Percentiles rank a stretch among this genome's conserved stretches.
Conservation (phyloP, 2,329 filamentous ascomycete species). For the Colletotrichum sp. region DNA sequence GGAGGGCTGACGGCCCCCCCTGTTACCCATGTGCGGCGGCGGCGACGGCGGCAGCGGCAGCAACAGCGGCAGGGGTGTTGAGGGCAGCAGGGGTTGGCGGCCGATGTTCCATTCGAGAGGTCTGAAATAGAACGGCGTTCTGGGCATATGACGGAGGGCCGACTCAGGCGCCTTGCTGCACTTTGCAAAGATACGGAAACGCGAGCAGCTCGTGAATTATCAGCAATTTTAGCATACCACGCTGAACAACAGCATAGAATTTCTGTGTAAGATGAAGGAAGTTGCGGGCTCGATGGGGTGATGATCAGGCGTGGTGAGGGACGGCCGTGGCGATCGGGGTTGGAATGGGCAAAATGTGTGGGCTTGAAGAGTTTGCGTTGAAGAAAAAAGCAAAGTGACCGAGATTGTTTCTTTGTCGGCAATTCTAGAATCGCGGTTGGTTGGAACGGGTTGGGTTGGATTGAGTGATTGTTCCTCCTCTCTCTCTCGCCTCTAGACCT, state of each 20-base stretch:
- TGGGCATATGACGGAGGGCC: neutral
- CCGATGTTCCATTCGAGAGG: constrained; percentile 1
- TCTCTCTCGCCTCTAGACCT: neutral
- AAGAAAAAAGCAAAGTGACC: neutral
- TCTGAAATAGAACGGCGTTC: constrained; percentile 12
- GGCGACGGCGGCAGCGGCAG: neutral
- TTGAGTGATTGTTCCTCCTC: neutral
- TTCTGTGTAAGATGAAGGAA: neutral
- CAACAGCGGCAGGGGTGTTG: neutral
- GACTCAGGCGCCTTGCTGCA: neutral
- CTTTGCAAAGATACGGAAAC: neutral
- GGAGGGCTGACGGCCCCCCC: neutral
- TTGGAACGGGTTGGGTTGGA: neutral
- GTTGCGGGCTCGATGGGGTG: neutral
- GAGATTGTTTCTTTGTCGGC: neutral
- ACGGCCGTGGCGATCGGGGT: neutral
- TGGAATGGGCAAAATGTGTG: neutral
- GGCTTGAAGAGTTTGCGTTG: neutral
- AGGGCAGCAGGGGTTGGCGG: neutral
- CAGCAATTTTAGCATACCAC: neutral
- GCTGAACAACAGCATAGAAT: neutral
- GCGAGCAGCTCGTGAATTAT: neutral
- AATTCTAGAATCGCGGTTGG: neutral
- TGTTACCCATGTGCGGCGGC: neutral
- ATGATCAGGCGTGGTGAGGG: neutral